Evolutionary conservation across 129 eudicot species (phyloP).

Genomic region (Flaveria brownii): DNA sequence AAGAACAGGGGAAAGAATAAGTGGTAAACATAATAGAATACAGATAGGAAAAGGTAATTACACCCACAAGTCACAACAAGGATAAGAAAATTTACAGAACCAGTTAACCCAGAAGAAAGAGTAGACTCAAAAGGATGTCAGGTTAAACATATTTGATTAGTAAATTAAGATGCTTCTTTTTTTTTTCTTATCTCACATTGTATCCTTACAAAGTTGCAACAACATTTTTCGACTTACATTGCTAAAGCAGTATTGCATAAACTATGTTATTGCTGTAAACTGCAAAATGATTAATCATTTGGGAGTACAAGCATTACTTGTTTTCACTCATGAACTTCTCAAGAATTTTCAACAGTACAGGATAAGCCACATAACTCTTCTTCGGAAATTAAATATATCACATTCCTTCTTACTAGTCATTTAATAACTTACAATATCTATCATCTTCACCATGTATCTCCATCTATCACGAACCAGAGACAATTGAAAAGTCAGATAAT

Average conservation of each 20-base stretch:
- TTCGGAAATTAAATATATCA: background rate
- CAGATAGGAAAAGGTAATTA: background rate
- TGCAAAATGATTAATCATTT: background rate
- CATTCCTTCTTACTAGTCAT: conserved; percentile 13
- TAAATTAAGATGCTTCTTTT: background rate
- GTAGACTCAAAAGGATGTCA: background rate
- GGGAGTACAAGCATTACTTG: background rate
- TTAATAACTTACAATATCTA: background rate
- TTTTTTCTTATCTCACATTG: no score
- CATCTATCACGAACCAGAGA: conserved; percentile 5
- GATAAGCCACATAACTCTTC: background rate
- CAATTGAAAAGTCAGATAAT: background rate
- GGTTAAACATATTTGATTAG: background rate
- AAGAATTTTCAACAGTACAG: background rate
- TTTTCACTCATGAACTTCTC: background rate
- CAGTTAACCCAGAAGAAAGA: background rate
- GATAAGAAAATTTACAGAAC: background rate
- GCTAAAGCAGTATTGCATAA: no score
- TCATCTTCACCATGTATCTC: background rate
- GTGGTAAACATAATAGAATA: background rate
- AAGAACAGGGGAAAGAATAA: background rate
- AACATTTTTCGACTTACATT: no score
- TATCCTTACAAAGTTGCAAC: no score
- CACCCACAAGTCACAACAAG: background rate
- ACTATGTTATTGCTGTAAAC: background rate